A percentile compares a stretch with the other conserved stretches of the same genome.
Evolutionary conservation across 2,329 filamentous ascomycete species (phyloP).

Genomic region (Stenocarpella maydis): DNA sequence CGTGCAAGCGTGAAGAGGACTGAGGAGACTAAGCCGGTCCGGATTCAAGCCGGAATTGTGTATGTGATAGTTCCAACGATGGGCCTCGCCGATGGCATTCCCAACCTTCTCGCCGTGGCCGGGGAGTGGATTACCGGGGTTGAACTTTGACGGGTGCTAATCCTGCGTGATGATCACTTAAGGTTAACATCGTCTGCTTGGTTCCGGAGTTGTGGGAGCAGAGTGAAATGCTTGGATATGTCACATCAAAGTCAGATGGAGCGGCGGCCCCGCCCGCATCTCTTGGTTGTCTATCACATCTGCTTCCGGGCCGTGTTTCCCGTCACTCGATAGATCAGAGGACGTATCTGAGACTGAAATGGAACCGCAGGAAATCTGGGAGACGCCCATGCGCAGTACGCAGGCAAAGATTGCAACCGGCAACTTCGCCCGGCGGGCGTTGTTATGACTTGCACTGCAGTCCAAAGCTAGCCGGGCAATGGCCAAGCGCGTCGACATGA

Average conservation of each 20-base stretch:
- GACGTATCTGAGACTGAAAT: not conserved
- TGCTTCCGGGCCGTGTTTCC: not conserved
- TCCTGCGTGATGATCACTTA: conserved; percentile 9
- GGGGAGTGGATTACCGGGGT: not conserved
- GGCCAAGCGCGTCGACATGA: not conserved
- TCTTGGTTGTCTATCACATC: conserved; percentile 13
- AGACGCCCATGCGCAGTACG: not conserved
- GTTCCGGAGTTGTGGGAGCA: not conserved
- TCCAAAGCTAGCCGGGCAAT: not conserved
- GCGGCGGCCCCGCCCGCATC: not conserved
- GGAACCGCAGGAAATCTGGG: not conserved
- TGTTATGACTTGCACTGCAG: not conserved
- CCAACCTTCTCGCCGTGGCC: not conserved
- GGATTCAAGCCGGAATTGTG: not conserved
- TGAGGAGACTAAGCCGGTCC: not conserved
- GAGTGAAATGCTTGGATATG: not conserved
- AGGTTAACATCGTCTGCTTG: not conserved
- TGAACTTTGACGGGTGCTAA: not conserved
- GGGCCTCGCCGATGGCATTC: not conserved
- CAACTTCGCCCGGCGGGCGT: not conserved
- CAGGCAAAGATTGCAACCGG: not conserved
- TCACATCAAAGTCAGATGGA: not conserved
- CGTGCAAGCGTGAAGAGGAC: not conserved
- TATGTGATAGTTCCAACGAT: conserved; percentile 4
- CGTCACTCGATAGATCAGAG: not conserved